These are phyloP conservation scores for Microbotryomycetes sp. DNA, from an alignment of 1,284 basidiomycete genomes.

Conservation along the genomic window DNA sequence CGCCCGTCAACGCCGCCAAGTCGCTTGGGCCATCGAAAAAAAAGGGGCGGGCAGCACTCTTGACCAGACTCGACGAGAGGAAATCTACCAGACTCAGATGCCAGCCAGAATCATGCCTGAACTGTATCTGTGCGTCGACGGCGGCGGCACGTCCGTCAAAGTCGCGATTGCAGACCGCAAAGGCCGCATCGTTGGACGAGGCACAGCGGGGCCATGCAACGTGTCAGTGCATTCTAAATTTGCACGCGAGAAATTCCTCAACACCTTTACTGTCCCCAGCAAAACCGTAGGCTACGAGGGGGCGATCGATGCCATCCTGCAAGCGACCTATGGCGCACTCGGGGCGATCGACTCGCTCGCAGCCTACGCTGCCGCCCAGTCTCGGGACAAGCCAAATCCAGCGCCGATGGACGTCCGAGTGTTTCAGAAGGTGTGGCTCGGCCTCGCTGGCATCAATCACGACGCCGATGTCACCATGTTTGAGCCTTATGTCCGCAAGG, in stretches of 20 bases:
- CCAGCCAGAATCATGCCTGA: background rate
- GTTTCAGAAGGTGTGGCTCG: constrained; percentile 25
- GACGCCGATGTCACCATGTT: constrained; percentile 10
- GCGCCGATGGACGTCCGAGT: background rate
- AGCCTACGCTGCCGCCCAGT: background rate
- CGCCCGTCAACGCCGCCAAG: too few relatives aligned
- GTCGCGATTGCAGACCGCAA: constrained; percentile 2
- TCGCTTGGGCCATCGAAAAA: too few relatives aligned
- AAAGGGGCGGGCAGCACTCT: too few relatives aligned
- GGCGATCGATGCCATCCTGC: constrained; percentile 14
- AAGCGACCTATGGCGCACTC: constrained; percentile 8
- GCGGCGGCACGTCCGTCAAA: constrained; percentile 19
- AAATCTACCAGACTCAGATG: background rate
- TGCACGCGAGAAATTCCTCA: background rate
- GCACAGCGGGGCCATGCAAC: constrained; percentile 20
- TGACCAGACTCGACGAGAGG: too few relatives aligned
- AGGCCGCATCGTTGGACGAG: background rate
- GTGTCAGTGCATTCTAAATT: constrained; percentile 8
- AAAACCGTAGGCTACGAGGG: constrained; percentile 9
- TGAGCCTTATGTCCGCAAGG: background rate
- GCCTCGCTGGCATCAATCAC: constrained; percentile 16
- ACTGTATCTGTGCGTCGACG: constrained; percentile 24
- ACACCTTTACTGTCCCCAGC: constrained; percentile 3
- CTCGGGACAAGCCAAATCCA: background rate
- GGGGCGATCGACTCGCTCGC: background rate